These are phyloP conservation scores for Trifolium pratense DNA, from an alignment of 306 rosid species.

Conservation along the genomic window DNA sequence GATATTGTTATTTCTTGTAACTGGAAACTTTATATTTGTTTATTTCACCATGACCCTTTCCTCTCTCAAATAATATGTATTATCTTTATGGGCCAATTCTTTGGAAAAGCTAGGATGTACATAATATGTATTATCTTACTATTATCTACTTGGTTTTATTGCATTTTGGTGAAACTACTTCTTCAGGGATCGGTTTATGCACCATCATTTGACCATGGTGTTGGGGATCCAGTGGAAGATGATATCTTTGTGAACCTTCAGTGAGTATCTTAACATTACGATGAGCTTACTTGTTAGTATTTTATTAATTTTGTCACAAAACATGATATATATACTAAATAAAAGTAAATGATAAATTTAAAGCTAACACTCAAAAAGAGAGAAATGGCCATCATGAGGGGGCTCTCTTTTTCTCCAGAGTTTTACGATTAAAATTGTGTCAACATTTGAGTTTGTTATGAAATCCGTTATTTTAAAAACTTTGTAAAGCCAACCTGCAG, in stretches of 20 bases:
- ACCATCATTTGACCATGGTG: slow-evolving; percentile 92
- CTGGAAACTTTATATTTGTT: slow-evolving; percentile 35
- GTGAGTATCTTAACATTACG: slow-evolving; percentile 61
- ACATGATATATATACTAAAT: not conserved
- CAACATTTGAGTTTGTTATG: slow-evolving; percentile 2
- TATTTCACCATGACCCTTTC: slow-evolving; percentile 1
- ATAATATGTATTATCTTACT: no score
- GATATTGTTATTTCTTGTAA: not conserved
- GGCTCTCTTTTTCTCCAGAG: not conserved
- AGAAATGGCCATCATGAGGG: slow-evolving; percentile 20
- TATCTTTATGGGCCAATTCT: slow-evolving; percentile 33
- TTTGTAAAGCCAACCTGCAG: not conserved
- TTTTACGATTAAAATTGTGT: slow-evolving; percentile 26
- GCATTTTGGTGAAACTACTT: slow-evolving; percentile 46
- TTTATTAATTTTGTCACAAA: slow-evolving; percentile 20
- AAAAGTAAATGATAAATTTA: slow-evolving; percentile 29
- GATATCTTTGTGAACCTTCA: slow-evolving; percentile 75
- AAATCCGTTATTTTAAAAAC: slow-evolving; percentile 10
- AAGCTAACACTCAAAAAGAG: slow-evolving; percentile 14
- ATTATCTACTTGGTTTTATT: slow-evolving; percentile 10
- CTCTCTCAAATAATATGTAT: slow-evolving; percentile 30
- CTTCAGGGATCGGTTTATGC: slow-evolving; percentile 90
- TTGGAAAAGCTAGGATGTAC: slow-evolving; percentile 26
- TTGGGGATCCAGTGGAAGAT: slow-evolving; percentile 92
- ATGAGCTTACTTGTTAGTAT: slow-evolving; percentile 17